A percentile compares a stretch with the other conserved stretches of the same genome.
Evolutionary conservation across 148 eudicot genomes (phyloP).

Genomic region (Fagopyrum tataricum): DNA sequence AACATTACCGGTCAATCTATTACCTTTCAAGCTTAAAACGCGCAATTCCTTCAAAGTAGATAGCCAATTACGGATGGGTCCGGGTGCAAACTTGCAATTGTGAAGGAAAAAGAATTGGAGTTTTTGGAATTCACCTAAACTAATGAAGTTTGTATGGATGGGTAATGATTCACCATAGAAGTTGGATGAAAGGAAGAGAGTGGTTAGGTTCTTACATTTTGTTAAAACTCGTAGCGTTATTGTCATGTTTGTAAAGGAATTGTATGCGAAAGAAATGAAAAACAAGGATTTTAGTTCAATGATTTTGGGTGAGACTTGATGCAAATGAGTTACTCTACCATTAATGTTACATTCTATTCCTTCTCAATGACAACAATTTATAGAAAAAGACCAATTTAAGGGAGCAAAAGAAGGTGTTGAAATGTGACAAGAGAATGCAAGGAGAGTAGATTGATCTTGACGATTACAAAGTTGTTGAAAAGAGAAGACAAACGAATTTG

Average conservation of each 20-base stretch:
- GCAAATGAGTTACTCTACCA: too few relatives aligned
- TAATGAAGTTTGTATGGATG: not conserved
- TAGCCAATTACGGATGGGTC: not conserved
- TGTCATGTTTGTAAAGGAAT: too few relatives aligned
- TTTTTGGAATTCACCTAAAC: not conserved
- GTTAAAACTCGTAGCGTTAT: too few relatives aligned
- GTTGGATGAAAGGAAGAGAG: too few relatives aligned
- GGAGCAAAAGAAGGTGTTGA: not conserved
- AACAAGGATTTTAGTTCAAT: too few relatives aligned
- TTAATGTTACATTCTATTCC: too few relatives aligned
- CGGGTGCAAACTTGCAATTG: not conserved
- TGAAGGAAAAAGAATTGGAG: not conserved
- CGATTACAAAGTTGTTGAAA: constrained; percentile 1
- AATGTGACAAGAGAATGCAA: not conserved
- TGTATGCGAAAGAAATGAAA: too few relatives aligned
- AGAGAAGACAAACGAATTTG: not conserved
- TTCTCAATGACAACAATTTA: too few relatives aligned
- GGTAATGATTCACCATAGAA: not conserved
- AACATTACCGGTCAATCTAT: not conserved
- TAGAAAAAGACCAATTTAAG: not conserved
- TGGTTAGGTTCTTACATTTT: too few relatives aligned
- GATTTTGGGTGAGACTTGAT: too few relatives aligned
- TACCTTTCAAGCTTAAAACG: not conserved
- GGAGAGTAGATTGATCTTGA: constrained; percentile 1
- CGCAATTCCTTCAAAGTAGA: not conserved